Evolutionary conservation across 129 eudicot genomes (phyloP), one percentile per base, ranked within the genome.

Genomic region (Helianthus tuberosus): DNA sequence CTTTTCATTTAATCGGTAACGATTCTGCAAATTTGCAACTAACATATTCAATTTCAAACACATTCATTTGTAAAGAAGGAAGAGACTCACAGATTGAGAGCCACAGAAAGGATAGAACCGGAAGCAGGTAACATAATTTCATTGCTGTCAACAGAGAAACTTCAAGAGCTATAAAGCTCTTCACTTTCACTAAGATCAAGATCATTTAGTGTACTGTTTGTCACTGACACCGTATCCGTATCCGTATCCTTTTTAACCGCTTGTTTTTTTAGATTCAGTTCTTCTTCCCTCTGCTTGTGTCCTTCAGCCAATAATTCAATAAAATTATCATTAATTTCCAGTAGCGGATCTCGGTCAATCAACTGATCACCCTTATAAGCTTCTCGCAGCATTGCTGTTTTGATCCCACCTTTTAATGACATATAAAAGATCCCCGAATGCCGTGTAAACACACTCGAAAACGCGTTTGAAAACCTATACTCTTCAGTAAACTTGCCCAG

Each of bases 331-430:
- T 85, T 85, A 23, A 88, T 81, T 79, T 75, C 81, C 14, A 86
- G 84, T 75, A 94, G 68, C 1, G 97, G 96, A 75, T 94, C 99
- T 11, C 82, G 77, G 20, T 85, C 97, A 69, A 94, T 68, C 73
- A 94, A 76, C 70, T 72, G 86, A 52, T 76, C 83, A 27, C 88
- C 91, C 75, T 80, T 83, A 74, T 94, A 91, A 12, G 97, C 97
- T 81, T 94, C 99, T 83, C 97, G 91, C 69, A 94, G 75, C 87
- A 88, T 79, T 4, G 97, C 89, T 0, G 98, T 90, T 82, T 88
- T 79, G 57, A 90, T 88, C 70, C 97, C 97, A 29, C 97, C 96
- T 77, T 90, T 90, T 67, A 94, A 35, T 0, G 97, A 94, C 89
- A 88, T 75, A 79, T 94, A 94, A 66, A 90, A 94, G 0, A 94